Conservation (phyloP, 176 grass and related monocot species). For the Hyparrhenia diplandra region DNA sequence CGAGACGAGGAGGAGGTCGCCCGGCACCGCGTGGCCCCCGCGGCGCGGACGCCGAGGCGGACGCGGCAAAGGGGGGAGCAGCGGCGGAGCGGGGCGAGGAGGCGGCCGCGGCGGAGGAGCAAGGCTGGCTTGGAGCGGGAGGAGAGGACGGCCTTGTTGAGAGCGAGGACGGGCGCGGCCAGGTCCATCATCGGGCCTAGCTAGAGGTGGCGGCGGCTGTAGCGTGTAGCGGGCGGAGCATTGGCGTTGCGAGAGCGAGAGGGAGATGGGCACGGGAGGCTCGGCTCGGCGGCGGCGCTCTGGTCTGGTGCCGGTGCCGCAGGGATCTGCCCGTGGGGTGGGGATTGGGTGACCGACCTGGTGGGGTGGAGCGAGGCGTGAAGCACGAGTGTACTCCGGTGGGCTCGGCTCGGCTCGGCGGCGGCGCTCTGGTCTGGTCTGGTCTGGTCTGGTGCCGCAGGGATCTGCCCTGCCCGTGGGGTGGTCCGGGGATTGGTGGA, state of each 20-base stretch:
- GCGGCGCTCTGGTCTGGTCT: too few relatives aligned
- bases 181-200: slow-evolving; percentile 48
- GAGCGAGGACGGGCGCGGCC: slow-evolving; percentile 54
- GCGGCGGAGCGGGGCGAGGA: neutral
- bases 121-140: slow-evolving; percentile 38
- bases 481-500: too few relatives aligned
- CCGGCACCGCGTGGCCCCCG: slow-evolving; percentile 1
- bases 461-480: too few relatives aligned
- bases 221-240: neutral
- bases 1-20: slow-evolving; percentile 56
- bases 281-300: too few relatives aligned
- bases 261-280: neutral
- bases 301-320: too few relatives aligned
- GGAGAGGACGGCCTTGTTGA: slow-evolving; percentile 64
- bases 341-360: too few relatives aligned
- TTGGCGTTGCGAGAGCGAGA: slow-evolving; percentile 12
- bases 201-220: neutral
- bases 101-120: slow-evolving; percentile 33
- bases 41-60: neutral
- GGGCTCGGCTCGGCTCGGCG: too few relatives aligned
- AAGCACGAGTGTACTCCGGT: too few relatives aligned
- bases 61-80: neutral
- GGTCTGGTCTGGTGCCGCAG: too few relatives aligned
- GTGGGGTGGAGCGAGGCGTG: too few relatives aligned
- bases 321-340: too few relatives aligned